Base-by-base conservation (phyloP, 345 rosid genomes). In the Passiflora organensis region DNA sequence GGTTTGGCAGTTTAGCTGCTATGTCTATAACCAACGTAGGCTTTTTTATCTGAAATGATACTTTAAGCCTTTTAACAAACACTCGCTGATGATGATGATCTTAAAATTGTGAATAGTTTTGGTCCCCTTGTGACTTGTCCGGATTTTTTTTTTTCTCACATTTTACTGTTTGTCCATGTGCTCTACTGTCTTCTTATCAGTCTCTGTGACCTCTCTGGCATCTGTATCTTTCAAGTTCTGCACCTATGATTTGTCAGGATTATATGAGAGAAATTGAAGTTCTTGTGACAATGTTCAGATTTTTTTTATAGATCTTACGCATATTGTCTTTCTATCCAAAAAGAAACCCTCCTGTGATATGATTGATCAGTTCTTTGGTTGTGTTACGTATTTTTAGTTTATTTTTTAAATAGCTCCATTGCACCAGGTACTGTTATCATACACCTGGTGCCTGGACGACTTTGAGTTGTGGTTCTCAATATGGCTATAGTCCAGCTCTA, bases 71-170 rank as follows among this genome's bases (percentile, higher is more conserved):
- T 28, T 2, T 3, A 28, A 28, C 5, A 28, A 8, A 41, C 2
- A n/a, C n/a, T n/a, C n/a, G n/a, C 3, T 50, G 38, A n/a, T 50
- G 54, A 10, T 24, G 5, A 28, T 25, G 28, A 51, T 38, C 54
- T 10, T 51, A 51, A 51, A 25, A 51, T 32, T n/a, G 54, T 51
- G 39, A 3, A 51, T 51, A 51, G 38, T 49, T 28, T 51, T 32
- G 34, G 34, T 28, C 34, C 34, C 34, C 34, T 28, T 2, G 19
- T 16, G 13, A 24, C 5, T 10, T 44, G 32, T 28, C 5, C 6
- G 24, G 36, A 2, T 3, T 50, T 16, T 17, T 17, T 32, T 16
- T 51, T 51, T 12, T 0, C 0, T n/a, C 18, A n/a, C 18, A 18
- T 46, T 46, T 9, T 1, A 46, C 28, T 46, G 50, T 21, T 46